Evolutionary conservation across 139 green algal genomes (phyloP).

Genomic region (Chlamydomonas sp.): DNA sequence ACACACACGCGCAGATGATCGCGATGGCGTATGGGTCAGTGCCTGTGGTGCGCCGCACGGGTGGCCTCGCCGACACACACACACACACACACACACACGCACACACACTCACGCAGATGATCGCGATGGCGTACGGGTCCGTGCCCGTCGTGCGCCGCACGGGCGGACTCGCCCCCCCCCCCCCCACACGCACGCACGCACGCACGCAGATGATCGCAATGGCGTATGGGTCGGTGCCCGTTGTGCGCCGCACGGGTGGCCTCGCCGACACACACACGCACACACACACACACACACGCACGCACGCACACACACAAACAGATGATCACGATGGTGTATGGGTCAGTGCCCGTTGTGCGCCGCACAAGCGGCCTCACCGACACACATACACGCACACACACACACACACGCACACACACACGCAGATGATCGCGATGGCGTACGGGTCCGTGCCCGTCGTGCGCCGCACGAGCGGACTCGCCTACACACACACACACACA

Average conservation of each 20-base stretch:
- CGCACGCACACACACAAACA: slow-evolving; percentile 8
- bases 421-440: too few species aligned
- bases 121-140: slow-evolving; percentile 40
- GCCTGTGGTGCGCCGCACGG: slow-evolving; percentile 84
- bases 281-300: slow-evolving; percentile 7
- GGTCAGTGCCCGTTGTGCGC: too few species aligned
- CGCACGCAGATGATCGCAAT: slow-evolving; percentile 38
- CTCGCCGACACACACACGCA: slow-evolving; percentile 53
- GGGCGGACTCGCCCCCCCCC: not conserved
- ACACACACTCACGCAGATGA: too few species aligned
- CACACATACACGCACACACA: slow-evolving; percentile 8
- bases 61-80: slow-evolving; percentile 86
- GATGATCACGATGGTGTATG: not conserved
- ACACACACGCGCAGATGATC: slow-evolving; percentile 14
- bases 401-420: slow-evolving; percentile 6
- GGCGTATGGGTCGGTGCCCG: slow-evolving; percentile 61
- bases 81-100: too few species aligned
- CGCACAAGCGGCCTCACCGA: not conserved
- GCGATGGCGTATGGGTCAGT: slow-evolving; percentile 51
- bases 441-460: too few species aligned
- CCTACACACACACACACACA: too few species aligned
- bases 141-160: slow-evolving; percentile 68
- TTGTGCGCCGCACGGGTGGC: slow-evolving; percentile 86
- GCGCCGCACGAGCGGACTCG: too few species aligned
- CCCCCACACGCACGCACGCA: not conserved